Evolutionary conservation across 345 rosid genomes (phyloP).

Genomic region (Draba incana): DNA sequence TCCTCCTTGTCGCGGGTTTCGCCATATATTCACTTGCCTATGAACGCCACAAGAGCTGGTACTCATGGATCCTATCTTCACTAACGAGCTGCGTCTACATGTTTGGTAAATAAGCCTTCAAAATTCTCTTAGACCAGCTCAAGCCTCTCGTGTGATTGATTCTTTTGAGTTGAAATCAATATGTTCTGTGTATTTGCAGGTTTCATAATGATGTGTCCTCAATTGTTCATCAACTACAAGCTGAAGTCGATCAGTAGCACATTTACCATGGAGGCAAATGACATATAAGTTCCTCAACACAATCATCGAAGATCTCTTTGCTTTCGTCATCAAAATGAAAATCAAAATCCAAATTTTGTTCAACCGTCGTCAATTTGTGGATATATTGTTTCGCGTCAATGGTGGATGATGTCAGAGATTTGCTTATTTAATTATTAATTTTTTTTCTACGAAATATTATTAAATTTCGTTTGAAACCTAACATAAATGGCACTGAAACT

Average conservation of each 20-base stretch:
- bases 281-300: slow-evolving; percentile 97
- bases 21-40: slow-evolving; percentile 85
- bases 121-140: neutral
- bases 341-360: too few species aligned
- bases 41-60: slow-evolving; percentile 98
- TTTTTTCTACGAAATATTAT: too few species aligned
- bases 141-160: slow-evolving; percentile 6
- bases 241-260: slow-evolving; percentile 95
- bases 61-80: slow-evolving; percentile 98
- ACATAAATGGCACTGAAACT: too few species aligned
- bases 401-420: too few species aligned
- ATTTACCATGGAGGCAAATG: slow-evolving; percentile 99
- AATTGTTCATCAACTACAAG: slow-evolving; percentile 93
- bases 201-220: slow-evolving; percentile 99
- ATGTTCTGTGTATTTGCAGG: slow-evolving; percentile 52
- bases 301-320: slow-evolving; percentile 96
- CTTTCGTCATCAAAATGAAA: slow-evolving; percentile 98
- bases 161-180: neutral
- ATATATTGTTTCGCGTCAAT: too few species aligned
- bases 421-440: too few species aligned
- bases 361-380: too few species aligned
- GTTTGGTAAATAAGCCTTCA: slow-evolving; percentile 67
- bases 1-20: slow-evolving; percentile 81
- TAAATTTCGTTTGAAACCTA: too few species aligned
- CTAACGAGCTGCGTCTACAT: slow-evolving; percentile 98